Evolutionary conservation across 257 asterid species (phyloP), one percentile per base, ranked within the genome.

Genomic region (Craterostigma plantagineum): DNA sequence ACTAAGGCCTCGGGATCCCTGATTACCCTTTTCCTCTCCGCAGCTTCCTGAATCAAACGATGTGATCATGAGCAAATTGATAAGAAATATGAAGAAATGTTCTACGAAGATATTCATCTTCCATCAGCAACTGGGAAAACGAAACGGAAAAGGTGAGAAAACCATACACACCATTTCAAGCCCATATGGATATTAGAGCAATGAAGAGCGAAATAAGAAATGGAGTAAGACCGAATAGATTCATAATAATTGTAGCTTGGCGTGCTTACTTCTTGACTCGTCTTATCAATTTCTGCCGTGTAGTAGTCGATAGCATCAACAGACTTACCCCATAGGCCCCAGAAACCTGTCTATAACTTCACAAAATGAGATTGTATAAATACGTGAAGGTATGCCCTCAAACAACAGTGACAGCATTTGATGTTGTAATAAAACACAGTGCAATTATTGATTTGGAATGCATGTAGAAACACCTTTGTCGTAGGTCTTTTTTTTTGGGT

Each of bases 241-340:
- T 9, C 16, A 42, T 42, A 2, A 5, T 7, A n/a, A 5, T 40
- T 55, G 49, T 45, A 50, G n/a, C n/a, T n/a, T n/a, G n/a, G n/a
- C n/a, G n/a, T 44, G 57, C 81, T 68, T 69, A 79, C 99, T 67
- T 71, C 80, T 61, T 68, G 60, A 47, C 51, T 60, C 64, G 73
- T 65, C 67, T 65, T 74, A 58, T 75, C 58, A 42, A 77, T 65
- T 57, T 83, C 91, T 41, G 63, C 46, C 7, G 79, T 69, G 59
- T 83, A 77, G 75, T 77, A 59, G 38, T 90, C 82, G 57, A 90
- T 77, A 50, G 94, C 93, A 67, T 90, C 98, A 63, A 83, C 95
- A 4, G 70, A 46, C 43, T 51, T 52, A 37, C 95, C 98, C 63
- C 73, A 67, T n/a, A 83, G 74, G 43, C 95, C 98, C 92, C 92